Percentiles rank a stretch among this genome's conserved stretches.
phyloP scores from a whole-genome alignment of 768 basidiomycete genomes.

The Naematelia encephala region DNA sequence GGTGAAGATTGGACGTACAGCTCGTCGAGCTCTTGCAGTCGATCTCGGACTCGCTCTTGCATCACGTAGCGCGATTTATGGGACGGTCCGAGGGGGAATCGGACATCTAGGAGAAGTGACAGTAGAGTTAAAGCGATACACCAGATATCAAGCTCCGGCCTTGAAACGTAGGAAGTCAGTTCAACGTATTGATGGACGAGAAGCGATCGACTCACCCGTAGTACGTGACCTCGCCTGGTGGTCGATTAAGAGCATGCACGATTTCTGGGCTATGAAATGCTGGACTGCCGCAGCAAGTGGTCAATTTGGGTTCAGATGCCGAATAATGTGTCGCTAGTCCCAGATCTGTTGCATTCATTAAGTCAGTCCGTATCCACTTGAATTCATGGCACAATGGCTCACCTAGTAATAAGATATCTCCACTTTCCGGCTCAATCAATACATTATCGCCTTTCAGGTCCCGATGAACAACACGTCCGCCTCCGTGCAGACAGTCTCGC shows the following conservation, averaged over 20 bases:
- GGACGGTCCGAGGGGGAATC: slow-evolving; percentile 53
- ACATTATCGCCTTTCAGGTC: slow-evolving; percentile 51
- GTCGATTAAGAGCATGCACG: slow-evolving; percentile 48
- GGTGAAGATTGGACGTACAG: slow-evolving; percentile 31
- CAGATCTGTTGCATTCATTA: slow-evolving; percentile 43
- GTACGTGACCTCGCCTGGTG: slow-evolving; percentile 50
- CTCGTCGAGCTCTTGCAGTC: slow-evolving; percentile 46
- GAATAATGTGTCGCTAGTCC: slow-evolving; percentile 54
- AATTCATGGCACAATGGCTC: slow-evolving; percentile 4
- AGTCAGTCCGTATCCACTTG: slow-evolving; percentile 2
- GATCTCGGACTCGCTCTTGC: slow-evolving; percentile 47
- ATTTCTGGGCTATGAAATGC: slow-evolving; percentile 53
- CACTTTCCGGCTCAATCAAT: slow-evolving; percentile 39
- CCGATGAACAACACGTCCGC: slow-evolving; percentile 47
- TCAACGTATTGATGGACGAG: not conserved
- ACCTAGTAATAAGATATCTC: slow-evolving; percentile 52
- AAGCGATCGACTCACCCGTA: slow-evolving; percentile 37
- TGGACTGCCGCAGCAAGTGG: slow-evolving; percentile 54
- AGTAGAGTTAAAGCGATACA: slow-evolving; percentile 53
- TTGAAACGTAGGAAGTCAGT: slow-evolving; percentile 9
- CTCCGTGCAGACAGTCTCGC: slow-evolving; percentile 49
- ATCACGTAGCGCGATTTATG: slow-evolving; percentile 49
- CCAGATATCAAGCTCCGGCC: slow-evolving; percentile 56
- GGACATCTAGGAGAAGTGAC: slow-evolving; percentile 45
- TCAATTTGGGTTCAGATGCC: slow-evolving; percentile 50